phyloP scores from a whole-genome alignment of 108 stramenopile genomes.

The Cylindrotheca closterium region DNA sequence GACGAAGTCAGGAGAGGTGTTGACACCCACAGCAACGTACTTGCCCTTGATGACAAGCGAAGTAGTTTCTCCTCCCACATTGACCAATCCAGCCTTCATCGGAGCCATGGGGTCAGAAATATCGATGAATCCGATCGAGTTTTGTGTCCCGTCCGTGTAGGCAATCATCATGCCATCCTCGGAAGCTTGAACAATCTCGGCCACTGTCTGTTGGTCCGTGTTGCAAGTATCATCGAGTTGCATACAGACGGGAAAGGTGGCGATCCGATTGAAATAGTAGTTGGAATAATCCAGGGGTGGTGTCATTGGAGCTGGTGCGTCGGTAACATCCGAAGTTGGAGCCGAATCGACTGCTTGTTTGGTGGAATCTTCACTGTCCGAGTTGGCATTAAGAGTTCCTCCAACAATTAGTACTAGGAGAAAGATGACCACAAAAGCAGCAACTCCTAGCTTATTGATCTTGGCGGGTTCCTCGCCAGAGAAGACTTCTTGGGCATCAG shows the following conservation, averaged over 20 bases:
- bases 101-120: conserved; percentile 53
- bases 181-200: conserved; percentile 43
- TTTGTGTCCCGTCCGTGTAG: conserved; percentile 45
- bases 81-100: conserved; percentile 26
- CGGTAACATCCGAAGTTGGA: background rate
- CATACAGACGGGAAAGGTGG: conserved; percentile 39
- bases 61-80: conserved; percentile 66
- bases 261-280: conserved; percentile 36
- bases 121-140: conserved; percentile 56
- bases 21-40: conserved; percentile 49
- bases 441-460: background rate
- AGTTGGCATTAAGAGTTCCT: background rate
- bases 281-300: background rate
- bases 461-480: background rate
- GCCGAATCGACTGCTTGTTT: background rate
- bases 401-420: background rate
- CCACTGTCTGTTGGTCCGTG: conserved; percentile 35
- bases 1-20: conserved; percentile 48
- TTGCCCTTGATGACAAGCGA: conserved; percentile 49
- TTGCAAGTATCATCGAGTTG: conserved; percentile 42
- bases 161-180: conserved; percentile 46
- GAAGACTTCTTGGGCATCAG: background rate
- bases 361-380: background rate
- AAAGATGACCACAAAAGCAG: background rate
- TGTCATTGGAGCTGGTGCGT: background rate